Evolutionary conservation across 2,329 filamentous ascomycete genomes (phyloP), one percentile per base, ranked within the genome.

Genomic region (Aspergillus sp.): DNA sequence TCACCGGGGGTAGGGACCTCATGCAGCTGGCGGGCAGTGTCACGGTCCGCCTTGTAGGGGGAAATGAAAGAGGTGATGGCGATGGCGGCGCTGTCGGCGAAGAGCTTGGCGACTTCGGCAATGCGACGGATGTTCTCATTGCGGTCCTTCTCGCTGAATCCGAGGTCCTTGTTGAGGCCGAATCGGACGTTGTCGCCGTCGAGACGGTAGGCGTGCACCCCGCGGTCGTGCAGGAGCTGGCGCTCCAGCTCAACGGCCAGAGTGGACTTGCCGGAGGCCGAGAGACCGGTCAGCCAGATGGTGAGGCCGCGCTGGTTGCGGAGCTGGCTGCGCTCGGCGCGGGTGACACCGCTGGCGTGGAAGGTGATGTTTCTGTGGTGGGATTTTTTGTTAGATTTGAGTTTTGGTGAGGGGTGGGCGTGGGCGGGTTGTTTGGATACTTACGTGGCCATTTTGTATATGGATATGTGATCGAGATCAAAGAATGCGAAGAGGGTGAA

Each of bases 181-280:
- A 97, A 96, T 49, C 93, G 91, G 54, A 98, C 86, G 72, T 98
- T 98, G 79, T 98, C 93, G 61, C 91, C 93, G 71, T 98, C 93
- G 28, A 98, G 84, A 42, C 93, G 84, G 79, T 98, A 98, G 48
- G 90, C 87, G 44, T 85, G 75, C 40, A 93, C 75, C 35, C 85
- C 86, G 68, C 95, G 90, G 45, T 61, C 54, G 43, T 50, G 55
- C 44, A 98, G 82, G 30, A 98, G 84, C 69, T 96, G 90, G 75
- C 96, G 91, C 77, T 98, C 93, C 33, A 98, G 86, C 11, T 93
- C 93, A 3, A 89, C 95, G 43, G 93, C 93, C 50, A 98, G 88
- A 46, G 93, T 98, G 41, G 91, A 96, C 74, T 98, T 98, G 64
- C 93, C 93, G 0, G 89, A 95, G 40, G 91, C 93, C 32, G 88